Base-by-base conservation (phyloP, 176 grass and related monocot genomes). In the Eremochloa ophiuroides region DNA sequence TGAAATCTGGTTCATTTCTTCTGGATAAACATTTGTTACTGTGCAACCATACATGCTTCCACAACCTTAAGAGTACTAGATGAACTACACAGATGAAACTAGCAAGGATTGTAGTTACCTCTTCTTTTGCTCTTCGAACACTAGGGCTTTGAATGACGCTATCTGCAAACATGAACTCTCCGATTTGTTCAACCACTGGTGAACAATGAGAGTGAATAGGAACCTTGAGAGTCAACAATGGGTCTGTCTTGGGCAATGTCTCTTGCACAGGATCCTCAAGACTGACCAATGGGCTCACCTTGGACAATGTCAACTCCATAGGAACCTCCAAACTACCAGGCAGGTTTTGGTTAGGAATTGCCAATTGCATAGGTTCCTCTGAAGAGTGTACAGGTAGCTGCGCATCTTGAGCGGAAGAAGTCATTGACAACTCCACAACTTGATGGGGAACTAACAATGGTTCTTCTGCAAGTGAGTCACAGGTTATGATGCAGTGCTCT, bases 151-250 rank as follows among this genome's bases (percentile, higher is more conserved):
- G 41, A 28, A 20, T 2, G 13, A 69, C 70, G 62, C 35, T 58
- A 64, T 65, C 42, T 72, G 41, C 43, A 75, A 79, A 37, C 18
- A 53, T 65, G 28, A 90, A 87, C 62, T 93, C 87, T 6, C 85
- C 82, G 14, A 90, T 82, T 50, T 87, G 58, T 61, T 90, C 33
- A 4, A 90, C 87, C 11, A 78, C 67, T 4, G 91, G 82, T 50
- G 60, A 6, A 8, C 29, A 25, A 74, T 29, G 17, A 59, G 1
- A 17, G n/a, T 48, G n/a, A n/a, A n/a, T n/a, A n/a, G n/a, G 60
- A 6, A 8, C 29, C 31, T 79, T 29, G 17, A 59, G 1, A 17
- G n/a, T 48, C 29, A 79, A 29, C 73, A 26, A 66, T 74, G 77
- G 18, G 5, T 69, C 70, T 55, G 31, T 10, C 53, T 64, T 62